Evolutionary conservation across 2,329 filamentous ascomycete genomes (phyloP), one percentile per base, ranked within the genome.

Genomic region (Verticillium nubilum): DNA sequence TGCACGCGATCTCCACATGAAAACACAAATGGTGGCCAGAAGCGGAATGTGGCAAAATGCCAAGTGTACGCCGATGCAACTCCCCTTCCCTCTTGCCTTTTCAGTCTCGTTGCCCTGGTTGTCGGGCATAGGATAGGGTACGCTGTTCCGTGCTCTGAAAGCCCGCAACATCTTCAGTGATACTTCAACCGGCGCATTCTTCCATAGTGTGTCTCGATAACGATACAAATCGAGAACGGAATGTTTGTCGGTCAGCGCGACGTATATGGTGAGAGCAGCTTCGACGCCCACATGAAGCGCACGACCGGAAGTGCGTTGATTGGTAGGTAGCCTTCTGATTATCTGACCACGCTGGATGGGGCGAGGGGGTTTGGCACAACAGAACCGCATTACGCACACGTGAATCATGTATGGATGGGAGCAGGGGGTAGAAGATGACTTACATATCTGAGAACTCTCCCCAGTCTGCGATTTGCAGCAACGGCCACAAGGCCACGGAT

Each of bases 381-480:
- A n/a, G n/a, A n/a, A n/a, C n/a, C n/a, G n/a, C n/a, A n/a, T n/a
- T n/a, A n/a, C n/a, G n/a, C n/a, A n/a, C n/a, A n/a, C n/a, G n/a
- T n/a, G n/a, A n/a, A n/a, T n/a, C n/a, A 37, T 37, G 33, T 15
- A 7, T 37, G 33, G 12, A 13, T 25, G 37, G 7, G 19, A 47
- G n/a, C 37, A 47, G 23, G 37, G 37, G 37, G n/a, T 19, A 3
- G 29, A 12, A 47, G 29, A 62, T 63, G 62, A 62, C 61, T 61
- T 62, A 62, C 61, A 63, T 63, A 57, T 61, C 58, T 59, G 53
- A 31, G 52, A 26, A n/a, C n/a, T 4, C 19, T 10, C 9, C 19
- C n/a, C 6, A 19, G 19, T 47, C 37, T n/a, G 15, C 9, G 19
- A 19, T 7, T 4, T 47, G 37, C 57, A 28, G 55, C 31, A 31